phyloP scores from a whole-genome alignment of 805 yeast genomes.

The Wickerhamiella kurtzmanii region DNA sequence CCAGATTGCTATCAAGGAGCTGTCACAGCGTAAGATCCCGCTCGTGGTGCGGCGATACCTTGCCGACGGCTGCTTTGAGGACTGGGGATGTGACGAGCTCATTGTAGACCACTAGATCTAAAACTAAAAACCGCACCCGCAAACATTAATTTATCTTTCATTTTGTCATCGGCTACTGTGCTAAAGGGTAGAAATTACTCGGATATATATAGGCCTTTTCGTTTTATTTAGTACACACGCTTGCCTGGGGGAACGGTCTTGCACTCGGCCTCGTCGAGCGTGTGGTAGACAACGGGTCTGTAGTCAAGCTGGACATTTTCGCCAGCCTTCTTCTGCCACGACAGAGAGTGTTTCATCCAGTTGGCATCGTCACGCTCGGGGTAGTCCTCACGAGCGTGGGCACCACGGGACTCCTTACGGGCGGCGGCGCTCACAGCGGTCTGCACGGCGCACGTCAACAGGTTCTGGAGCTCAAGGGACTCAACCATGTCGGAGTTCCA shows the following conservation, averaged over 20 bases:
- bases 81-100: slow-evolving; percentile 97
- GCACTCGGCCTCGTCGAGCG: slow-evolving; percentile 86
- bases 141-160: background rate
- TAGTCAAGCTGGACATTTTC: slow-evolving; percentile 62
- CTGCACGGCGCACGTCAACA: slow-evolving; percentile 93
- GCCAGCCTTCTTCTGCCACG: slow-evolving; percentile 72
- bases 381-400: slow-evolving; percentile 96
- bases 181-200: no score
- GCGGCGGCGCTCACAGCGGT: slow-evolving; percentile 90
- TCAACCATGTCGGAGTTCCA: slow-evolving; percentile 97
- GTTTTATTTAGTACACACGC: slow-evolving; percentile 88
- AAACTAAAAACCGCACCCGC: no score
- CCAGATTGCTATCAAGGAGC: slow-evolving; percentile 94
- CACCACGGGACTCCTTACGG: slow-evolving; percentile 96
- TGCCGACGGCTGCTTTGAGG: slow-evolving; percentile 95
- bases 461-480: slow-evolving; percentile 89
- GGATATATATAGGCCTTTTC: no score
- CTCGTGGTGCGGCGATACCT: slow-evolving; percentile 87
- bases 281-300: slow-evolving; percentile 70
- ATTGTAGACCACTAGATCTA: slow-evolving; percentile 59
- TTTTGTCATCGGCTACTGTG: no score
- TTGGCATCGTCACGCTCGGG: slow-evolving; percentile 89
- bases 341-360: slow-evolving; percentile 96
- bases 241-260: slow-evolving; percentile 93
- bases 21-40: slow-evolving; percentile 89